Base-by-base conservation (phyloP, 2,329 filamentous ascomycete genomes). In the Hymenoscyphus repandus region DNA sequence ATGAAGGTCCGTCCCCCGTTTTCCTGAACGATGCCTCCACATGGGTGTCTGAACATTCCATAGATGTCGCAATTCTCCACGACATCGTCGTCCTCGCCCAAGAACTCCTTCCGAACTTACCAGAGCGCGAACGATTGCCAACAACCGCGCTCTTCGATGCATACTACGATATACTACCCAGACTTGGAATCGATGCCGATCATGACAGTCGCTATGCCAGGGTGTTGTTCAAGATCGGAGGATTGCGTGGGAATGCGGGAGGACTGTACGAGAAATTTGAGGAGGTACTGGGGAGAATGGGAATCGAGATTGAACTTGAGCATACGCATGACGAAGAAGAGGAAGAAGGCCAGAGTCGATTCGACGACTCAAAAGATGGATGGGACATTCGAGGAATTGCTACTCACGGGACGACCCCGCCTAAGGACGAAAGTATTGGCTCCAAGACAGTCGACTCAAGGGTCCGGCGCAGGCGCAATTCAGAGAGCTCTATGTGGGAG, bases 91-190 rank as follows among this genome's bases (percentile, higher is more conserved):
- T 75, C 54, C 76, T 78, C 60, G 90, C 88, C 39, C 82, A 91
- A 69, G 72, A 79, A 37, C 76, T 87, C 30, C 74, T 82, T 47
- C 72, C 78, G 41, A 69, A 69, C 10, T 71, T 80, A 1, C 73
- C 80, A 1, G 78, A 83, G 50, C 76, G 77, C 44, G 79, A 86
- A 60, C 77, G 79, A 49, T 74, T 86, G 18, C 84, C 88, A 3
- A 89, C 86, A 51, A 83, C 83, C 63, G 88, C 89, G 9, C 77
- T 96, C 15, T 95, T 95, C 69, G 77, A 78, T 47, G 88, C 89
- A 30, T 95, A 95, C 65, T 86, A 93, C 64, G 75, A 80, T 50
- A 76, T 91, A 38, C 78, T 95, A n/a, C 80, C 79, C 5, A 74
- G 82, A 57, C 74, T 87, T 71, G 85, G 82, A 49, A 73, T 89